Conservation (phyloP, 1,284 basidiomycete genomes). For the Cryptococcus hybrid region DNA sequence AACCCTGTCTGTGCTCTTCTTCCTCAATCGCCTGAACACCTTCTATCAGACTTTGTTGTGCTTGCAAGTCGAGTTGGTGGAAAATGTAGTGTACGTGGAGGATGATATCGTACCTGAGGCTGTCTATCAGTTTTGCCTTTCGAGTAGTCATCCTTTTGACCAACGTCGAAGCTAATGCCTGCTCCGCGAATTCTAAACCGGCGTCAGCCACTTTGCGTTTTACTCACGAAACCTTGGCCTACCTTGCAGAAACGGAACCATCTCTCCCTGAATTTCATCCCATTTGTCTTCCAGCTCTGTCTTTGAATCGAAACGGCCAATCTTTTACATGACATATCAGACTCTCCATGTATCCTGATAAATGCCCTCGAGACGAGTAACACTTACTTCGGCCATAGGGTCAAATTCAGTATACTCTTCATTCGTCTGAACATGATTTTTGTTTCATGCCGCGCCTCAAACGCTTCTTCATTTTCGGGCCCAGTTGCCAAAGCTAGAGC, state of each 20-base stretch:
- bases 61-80: conserved; percentile 9
- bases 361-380: neutral
- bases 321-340: conserved; percentile 1
- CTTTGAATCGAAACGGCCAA: conserved; percentile 15
- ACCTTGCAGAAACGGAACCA: conserved; percentile 23
- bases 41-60: conserved; percentile 14
- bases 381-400: neutral
- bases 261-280: conserved; percentile 25
- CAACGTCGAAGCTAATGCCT: conserved; percentile 9
- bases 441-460: neutral
- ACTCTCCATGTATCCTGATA: neutral
- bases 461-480: too few relatives aligned
- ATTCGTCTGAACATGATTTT: too few relatives aligned
- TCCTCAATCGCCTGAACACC: conserved; percentile 21
- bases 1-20: conserved; percentile 32
- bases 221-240: neutral
- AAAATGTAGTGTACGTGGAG: conserved; percentile 20
- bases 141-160: neutral
- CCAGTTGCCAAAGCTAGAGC: too few relatives aligned
- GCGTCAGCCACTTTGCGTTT: neutral
- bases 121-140: neutral
- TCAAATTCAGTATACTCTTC: conserved; percentile 3
- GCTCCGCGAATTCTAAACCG: conserved; percentile 9
- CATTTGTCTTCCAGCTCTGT: conserved; percentile 23
- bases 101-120: conserved; percentile 20